Conservation (phyloP, 768 basidiomycete genomes). For the Lentinula guzmanii region DNA sequence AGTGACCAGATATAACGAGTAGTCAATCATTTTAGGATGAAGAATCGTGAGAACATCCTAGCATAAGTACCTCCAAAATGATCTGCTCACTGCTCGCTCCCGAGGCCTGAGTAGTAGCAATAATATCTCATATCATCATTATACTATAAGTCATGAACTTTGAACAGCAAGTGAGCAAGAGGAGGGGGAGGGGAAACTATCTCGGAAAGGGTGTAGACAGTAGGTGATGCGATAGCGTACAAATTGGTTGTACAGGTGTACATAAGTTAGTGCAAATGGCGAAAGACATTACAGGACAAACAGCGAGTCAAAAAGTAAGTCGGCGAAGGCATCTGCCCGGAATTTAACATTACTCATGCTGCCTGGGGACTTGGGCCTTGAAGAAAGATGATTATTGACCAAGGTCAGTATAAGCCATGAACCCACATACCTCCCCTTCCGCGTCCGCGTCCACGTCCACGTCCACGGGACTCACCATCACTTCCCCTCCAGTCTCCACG, state of each 20-base stretch:
- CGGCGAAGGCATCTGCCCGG: background rate
- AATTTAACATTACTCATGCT: constrained; percentile 1
- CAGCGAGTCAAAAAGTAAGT: background rate
- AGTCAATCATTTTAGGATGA: constrained; percentile 34
- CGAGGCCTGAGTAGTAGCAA: no score
- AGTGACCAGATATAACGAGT: constrained; percentile 84
- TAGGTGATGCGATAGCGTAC: background rate
- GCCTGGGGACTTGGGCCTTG: constrained; percentile 15
- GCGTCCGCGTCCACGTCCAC: constrained; percentile 36
- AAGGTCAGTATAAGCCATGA: background rate
- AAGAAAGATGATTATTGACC: background rate
- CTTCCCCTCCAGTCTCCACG: constrained; percentile 46
- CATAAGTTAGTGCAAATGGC: background rate
- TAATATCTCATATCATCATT: no score
- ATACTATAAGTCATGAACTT: no score
- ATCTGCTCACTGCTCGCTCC: no score
- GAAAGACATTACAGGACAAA: background rate
- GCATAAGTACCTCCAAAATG: no score
- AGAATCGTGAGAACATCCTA: background rate
- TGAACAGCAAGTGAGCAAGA: background rate
- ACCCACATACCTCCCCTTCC: constrained; percentile 32
- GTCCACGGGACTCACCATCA: constrained; percentile 30
- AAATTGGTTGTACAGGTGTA: background rate
- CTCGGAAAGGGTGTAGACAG: no score
- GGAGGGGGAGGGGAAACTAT: background rate